Evolutionary conservation across 202 grass and related monocot species (phyloP).

Genomic region (Thinopyrum obtusiflorum): DNA sequence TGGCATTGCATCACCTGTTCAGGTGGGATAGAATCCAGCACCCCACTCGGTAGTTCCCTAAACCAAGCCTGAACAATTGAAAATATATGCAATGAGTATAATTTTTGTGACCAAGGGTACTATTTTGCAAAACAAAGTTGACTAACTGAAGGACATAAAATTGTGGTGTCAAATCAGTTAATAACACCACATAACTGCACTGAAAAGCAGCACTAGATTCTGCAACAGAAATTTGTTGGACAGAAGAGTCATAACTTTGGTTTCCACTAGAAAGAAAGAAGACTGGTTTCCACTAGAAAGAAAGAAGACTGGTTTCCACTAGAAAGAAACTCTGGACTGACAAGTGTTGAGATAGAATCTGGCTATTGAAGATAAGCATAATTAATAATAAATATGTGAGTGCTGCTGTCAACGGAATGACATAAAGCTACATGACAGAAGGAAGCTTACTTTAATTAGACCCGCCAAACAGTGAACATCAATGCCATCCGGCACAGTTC

Average conservation of each 20-base stretch:
- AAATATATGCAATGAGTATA: constrained; percentile 14
- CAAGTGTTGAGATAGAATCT: background rate
- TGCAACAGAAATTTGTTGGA: background rate
- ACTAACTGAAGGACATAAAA: constrained; percentile 13
- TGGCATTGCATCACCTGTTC: constrained; percentile 95
- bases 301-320: background rate
- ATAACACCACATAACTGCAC: background rate
- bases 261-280: background rate
- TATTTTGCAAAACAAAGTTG: background rate
- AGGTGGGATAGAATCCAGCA: constrained; percentile 72
- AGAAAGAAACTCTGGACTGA: constrained; percentile 11
- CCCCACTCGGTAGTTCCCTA: constrained; percentile 78
- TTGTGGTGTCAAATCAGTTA: constrained; percentile 17
- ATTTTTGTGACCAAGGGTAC: background rate
- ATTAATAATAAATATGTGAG: background rate
- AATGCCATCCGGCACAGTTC: constrained; percentile 76
- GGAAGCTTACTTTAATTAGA: constrained; percentile 79
- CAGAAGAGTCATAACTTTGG: background rate
- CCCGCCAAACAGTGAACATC: constrained; percentile 91
- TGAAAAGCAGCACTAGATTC: constrained; percentile 29
- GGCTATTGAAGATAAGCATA: constrained; percentile 12
- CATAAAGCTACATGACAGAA: constrained; percentile 3
- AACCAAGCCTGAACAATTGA: constrained; percentile 69
- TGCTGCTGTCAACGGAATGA: background rate
- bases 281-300: background rate